Conservation (phyloP, 805 yeast genomes). For the Blastobotrys americana region DNA sequence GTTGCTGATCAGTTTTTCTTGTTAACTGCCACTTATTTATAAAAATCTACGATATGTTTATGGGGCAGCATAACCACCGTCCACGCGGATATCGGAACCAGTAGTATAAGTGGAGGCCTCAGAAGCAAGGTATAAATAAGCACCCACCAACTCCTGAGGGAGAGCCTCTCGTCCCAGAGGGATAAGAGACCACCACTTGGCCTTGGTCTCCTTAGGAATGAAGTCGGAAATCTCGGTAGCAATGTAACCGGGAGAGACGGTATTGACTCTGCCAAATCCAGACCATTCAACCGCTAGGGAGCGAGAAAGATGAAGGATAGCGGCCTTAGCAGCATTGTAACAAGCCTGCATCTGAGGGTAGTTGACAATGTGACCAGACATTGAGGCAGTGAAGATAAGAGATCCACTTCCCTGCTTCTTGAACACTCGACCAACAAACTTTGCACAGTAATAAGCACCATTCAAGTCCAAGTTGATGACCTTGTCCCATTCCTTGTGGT, state of each 20-base stretch:
- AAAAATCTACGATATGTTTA: too few relatives aligned
- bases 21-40: too few relatives aligned
- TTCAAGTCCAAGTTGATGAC: slow-evolving; percentile 70
- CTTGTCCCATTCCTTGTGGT: slow-evolving; percentile 58
- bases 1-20: too few relatives aligned
- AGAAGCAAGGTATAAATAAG: slow-evolving; percentile 70
- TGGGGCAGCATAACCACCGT: slow-evolving; percentile 65
- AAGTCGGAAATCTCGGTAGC: slow-evolving; percentile 57
- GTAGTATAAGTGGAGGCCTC: slow-evolving; percentile 76
- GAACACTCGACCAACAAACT: slow-evolving; percentile 65
- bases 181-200: slow-evolving; percentile 43
- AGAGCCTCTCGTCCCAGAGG: slow-evolving; percentile 73
- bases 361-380: slow-evolving; percentile 83
- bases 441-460: slow-evolving; percentile 75
- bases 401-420: slow-evolving; percentile 70
- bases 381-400: slow-evolving; percentile 76
- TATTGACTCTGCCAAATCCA: slow-evolving; percentile 77
- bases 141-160: slow-evolving; percentile 71
- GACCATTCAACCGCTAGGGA: slow-evolving; percentile 87
- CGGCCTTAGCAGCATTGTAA: slow-evolving; percentile 85
- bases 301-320: slow-evolving; percentile 63
- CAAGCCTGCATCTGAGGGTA: slow-evolving; percentile 82
- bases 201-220: slow-evolving; percentile 38
- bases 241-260: slow-evolving; percentile 82
- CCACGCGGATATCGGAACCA: slow-evolving; percentile 69